Conservation (phyloP, 1,139 yeast genomes). For the Blastobotrys arbuscula region DNA sequence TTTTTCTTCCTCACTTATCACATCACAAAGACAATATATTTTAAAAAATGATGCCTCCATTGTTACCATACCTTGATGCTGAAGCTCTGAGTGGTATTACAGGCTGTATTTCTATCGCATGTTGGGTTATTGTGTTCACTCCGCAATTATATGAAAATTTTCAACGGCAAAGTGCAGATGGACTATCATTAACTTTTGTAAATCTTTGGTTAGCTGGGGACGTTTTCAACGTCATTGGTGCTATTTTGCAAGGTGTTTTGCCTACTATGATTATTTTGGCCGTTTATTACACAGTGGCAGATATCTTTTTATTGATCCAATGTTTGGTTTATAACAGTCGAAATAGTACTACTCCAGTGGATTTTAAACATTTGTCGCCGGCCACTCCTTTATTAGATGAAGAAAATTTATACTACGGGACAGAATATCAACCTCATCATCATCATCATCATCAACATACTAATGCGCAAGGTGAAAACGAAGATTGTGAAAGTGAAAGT, state of each 20-base stretch:
- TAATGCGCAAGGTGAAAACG: constrained; percentile 21
- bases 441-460: constrained; percentile 38
- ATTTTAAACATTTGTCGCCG: constrained; percentile 77
- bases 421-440: constrained; percentile 3
- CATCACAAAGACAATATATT: no score
- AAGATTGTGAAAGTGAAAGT: constrained; percentile 36
- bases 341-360: constrained; percentile 50
- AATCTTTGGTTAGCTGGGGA: constrained; percentile 88
- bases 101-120: constrained; percentile 89
- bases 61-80: constrained; percentile 44
- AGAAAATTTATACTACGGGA: constrained; percentile 34
- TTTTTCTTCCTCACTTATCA: no score
- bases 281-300: constrained; percentile 86
- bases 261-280: constrained; percentile 93
- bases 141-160: constrained; percentile 95
- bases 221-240: constrained; percentile 84
- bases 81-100: constrained; percentile 80
- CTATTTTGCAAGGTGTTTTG: constrained; percentile 77
- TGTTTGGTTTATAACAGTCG: constrained; percentile 60
- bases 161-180: constrained; percentile 76
- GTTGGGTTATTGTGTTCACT: constrained; percentile 97
- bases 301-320: constrained; percentile 72
- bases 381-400: constrained; percentile 77
- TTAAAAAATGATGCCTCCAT: constrained; percentile 17
- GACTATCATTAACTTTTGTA: constrained; percentile 75